Evolutionary conservation across 116 monocot species (phyloP).

Genomic region (Trichopus zeylanicus): DNA sequence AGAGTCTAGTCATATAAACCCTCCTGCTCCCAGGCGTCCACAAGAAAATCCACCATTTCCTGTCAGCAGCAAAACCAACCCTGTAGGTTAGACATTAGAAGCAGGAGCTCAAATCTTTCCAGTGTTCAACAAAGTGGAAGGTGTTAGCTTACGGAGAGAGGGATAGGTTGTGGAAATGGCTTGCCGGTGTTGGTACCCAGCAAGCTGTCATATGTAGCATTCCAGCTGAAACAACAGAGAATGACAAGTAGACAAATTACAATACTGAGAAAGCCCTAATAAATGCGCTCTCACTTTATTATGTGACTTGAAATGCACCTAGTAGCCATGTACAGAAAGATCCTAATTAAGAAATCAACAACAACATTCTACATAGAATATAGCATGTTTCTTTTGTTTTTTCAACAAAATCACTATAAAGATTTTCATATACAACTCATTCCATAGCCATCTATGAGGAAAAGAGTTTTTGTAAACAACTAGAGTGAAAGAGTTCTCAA

Average conservation of each 20-base stretch:
- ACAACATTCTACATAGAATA: no score
- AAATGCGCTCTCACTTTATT: no score
- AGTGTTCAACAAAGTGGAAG: neutral
- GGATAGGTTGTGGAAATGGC: conserved; percentile 69
- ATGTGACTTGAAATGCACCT: no score
- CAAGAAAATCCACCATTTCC: conserved; percentile 99
- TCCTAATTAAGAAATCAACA: no score
- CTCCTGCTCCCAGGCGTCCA: conserved; percentile 93
- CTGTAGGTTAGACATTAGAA: neutral
- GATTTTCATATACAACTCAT: no score
- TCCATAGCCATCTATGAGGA: no score
- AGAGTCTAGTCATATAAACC: conserved; percentile 68
- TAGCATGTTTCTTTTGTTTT: no score
- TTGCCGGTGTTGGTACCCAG: conserved; percentile 76
- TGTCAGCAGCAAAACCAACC: conserved; percentile 12
- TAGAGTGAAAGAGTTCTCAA: no score
- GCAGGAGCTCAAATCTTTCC: neutral
- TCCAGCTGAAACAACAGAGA: conserved; percentile 55
- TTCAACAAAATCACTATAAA: no score
- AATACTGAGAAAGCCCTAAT: neutral
- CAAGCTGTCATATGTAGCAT: conserved; percentile 90
- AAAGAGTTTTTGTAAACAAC: no score
- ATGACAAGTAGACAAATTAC: neutral
- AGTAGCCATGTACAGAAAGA: no score
- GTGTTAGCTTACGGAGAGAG: conserved; percentile 56